Evolutionary conservation across 1,139 yeast genomes (phyloP).

Genomic region (Scheffersomyces lignicola): DNA sequence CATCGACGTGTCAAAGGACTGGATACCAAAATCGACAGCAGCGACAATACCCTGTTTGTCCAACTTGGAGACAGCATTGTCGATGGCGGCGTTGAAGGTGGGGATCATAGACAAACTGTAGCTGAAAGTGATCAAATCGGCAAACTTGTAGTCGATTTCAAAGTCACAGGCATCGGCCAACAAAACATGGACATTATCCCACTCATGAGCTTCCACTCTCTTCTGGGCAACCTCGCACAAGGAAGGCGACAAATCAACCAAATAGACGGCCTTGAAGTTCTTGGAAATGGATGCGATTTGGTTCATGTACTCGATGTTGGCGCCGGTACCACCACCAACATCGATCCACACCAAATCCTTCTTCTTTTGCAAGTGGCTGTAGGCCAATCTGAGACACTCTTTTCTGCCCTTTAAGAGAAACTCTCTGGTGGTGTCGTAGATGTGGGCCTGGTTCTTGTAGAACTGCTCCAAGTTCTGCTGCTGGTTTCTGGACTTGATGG

Average conservation of each 20-base stretch:
- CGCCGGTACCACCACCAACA: conserved; percentile 85
- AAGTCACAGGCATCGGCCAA: conserved; percentile 79
- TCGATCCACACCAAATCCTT: conserved; percentile 73
- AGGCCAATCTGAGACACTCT: conserved; percentile 60
- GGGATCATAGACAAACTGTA: conserved; percentile 87
- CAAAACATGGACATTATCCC: conserved; percentile 67
- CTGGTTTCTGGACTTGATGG: conserved; percentile 26
- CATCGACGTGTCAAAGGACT: conserved; percentile 58
- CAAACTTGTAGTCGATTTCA: conserved; percentile 41
- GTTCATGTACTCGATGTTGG: conserved; percentile 77
- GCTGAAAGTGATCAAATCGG: conserved; percentile 71
- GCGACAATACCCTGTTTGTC: conserved; percentile 61
- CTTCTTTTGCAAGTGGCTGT: conserved; percentile 48
- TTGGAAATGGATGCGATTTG: conserved; percentile 47
- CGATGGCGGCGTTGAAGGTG: conserved; percentile 76
- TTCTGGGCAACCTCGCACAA: conserved; percentile 68
- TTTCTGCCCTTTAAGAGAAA: conserved; percentile 69
- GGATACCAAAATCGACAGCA: conserved; percentile 80
- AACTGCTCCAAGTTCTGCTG: conserved; percentile 71
- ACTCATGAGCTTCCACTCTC: conserved; percentile 50
- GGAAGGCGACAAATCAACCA: conserved; percentile 76
- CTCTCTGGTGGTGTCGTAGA: conserved; percentile 70
- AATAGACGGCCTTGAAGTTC: conserved; percentile 63
- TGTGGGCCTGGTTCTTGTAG: conserved; percentile 72
- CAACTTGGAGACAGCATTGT: conserved; percentile 57